Base-by-base conservation (phyloP, 2,329 filamentous ascomycete species). In the Didymosphaeria variabile region DNA sequence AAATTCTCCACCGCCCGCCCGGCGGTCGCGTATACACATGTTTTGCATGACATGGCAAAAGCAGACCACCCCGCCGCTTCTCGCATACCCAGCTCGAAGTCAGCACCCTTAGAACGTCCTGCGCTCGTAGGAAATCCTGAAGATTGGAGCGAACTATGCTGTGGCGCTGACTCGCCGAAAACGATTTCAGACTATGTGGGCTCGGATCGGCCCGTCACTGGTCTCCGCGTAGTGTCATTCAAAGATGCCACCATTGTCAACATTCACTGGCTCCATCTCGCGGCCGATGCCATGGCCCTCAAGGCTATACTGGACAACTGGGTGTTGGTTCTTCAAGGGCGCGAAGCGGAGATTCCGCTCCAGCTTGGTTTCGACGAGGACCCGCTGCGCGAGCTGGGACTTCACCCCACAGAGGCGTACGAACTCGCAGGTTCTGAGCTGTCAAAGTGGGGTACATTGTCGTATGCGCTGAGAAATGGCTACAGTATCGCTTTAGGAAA, bases 401-500 rank as follows among this genome's bases (percentile, higher is more conserved):
- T 51, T 31, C 45, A 57, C 9, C 34, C 55, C 9, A 51, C 34
- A 21, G 55, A 57, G 29, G 10, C 21, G 15, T 57, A 44, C 26
- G 55, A 57, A 6, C 55, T 57, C 15, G 55, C 31, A 32, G 55
- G 55, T 2, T 42, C 13, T 3, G 55, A 57, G 45, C 36, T 57
- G n/a, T 57, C 55, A 19, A 44, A 51, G 9, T 51, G 45, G 45
- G 55, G 55, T 17, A 51, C 55, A 34, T 46, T 46, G 21, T 44
- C 45, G 15, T 57, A 57, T 34, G 55, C 36, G 21, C 21, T 57
- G 21, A 10, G 55, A 8, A 57, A 57, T 44, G 55, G 55, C 12
- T 51, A 57, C 23, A 57, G 26, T 21, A 57, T 57, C 15, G 45
- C 55, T 17, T 1, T 57, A 10, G 55, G 34, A 5, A 44, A 49